phyloP scores from a whole-genome alignment of 1,284 basidiomycete species.

The Apiotrichum akiyoshidainum region DNA sequence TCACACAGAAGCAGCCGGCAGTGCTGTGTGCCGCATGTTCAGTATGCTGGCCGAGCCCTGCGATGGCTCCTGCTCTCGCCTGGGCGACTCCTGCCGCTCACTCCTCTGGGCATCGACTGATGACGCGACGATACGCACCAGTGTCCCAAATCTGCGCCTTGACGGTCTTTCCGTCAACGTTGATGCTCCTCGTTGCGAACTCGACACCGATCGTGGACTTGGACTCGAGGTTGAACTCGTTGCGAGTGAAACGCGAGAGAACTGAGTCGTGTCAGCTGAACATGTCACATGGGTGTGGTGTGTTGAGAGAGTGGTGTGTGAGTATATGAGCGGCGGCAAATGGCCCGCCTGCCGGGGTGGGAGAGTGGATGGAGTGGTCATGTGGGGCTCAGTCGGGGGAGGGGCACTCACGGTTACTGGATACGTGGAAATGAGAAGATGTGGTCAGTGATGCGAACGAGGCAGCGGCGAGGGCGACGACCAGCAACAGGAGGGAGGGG shows the following conservation, averaged over 20 bases:
- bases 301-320: neutral
- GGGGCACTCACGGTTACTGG: conserved; percentile 50
- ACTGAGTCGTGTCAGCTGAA: conserved; percentile 41
- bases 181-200: conserved; percentile 94
- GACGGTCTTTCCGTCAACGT: conserved; percentile 92
- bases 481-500: neutral
- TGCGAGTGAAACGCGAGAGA: conserved; percentile 90
- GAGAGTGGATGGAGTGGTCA: neutral
- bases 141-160: conserved; percentile 99
- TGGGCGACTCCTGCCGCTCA: neutral
- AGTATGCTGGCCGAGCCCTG: too few species aligned
- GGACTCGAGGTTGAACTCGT: conserved; percentile 98
- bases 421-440: neutral
- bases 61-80: neutral
- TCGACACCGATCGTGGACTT: conserved; percentile 99
- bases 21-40: too few species aligned
- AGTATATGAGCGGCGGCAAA: neutral
- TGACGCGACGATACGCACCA: conserved; percentile 55
- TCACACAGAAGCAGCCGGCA: too few species aligned
- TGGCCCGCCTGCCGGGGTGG: neutral
- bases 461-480: neutral
- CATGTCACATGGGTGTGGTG: neutral
- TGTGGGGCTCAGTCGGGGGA: neutral
- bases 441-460: neutral
- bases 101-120: neutral